Evolutionary conservation across 352 stramenopile species (phyloP).

Genomic region (Albugo candida): DNA sequence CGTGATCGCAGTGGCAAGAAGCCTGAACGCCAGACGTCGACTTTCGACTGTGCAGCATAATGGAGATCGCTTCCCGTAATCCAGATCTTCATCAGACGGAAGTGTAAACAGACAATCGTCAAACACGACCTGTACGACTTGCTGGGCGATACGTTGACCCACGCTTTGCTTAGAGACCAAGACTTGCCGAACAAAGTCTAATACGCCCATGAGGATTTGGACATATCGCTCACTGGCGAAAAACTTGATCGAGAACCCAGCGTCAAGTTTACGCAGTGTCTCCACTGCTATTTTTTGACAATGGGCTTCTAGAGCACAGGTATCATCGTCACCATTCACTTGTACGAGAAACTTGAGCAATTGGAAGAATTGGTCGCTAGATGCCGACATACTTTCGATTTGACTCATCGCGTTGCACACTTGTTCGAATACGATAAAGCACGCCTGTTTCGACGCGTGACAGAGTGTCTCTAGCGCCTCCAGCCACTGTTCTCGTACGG

Average conservation of each 20-base stretch:
- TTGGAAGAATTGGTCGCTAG: constrained; percentile 50
- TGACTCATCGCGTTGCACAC: constrained; percentile 33
- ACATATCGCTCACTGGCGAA: constrained; percentile 47
- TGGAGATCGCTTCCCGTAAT: constrained; percentile 29
- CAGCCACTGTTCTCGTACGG: constrained; percentile 71
- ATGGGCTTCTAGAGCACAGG: constrained; percentile 6
- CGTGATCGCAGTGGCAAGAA: constrained; percentile 61
- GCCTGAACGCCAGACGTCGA: constrained; percentile 53
- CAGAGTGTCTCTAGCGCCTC: constrained; percentile 62
- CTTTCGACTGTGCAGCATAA: constrained; percentile 64
- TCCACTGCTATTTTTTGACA: constrained; percentile 30
- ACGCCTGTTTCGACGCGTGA: constrained; percentile 18
- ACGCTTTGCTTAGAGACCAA: constrained; percentile 29
- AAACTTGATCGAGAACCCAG: constrained; percentile 63
- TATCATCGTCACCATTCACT: constrained; percentile 18
- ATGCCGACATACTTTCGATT: constrained; percentile 37
- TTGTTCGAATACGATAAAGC: constrained; percentile 40
- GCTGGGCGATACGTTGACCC: constrained; percentile 24
- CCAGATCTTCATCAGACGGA: constrained; percentile 16
- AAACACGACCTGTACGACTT: constrained; percentile 67
- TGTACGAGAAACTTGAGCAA: constrained; percentile 53
- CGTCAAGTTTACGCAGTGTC: constrained; percentile 37
- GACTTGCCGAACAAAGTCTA: constrained; percentile 63
- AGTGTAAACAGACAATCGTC: constrained; percentile 72
- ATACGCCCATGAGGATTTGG: constrained; percentile 49